These are phyloP conservation scores for Penicillium sp. DNA, from an alignment of 2,329 filamentous ascomycete genomes.

Conservation along the genomic window DNA sequence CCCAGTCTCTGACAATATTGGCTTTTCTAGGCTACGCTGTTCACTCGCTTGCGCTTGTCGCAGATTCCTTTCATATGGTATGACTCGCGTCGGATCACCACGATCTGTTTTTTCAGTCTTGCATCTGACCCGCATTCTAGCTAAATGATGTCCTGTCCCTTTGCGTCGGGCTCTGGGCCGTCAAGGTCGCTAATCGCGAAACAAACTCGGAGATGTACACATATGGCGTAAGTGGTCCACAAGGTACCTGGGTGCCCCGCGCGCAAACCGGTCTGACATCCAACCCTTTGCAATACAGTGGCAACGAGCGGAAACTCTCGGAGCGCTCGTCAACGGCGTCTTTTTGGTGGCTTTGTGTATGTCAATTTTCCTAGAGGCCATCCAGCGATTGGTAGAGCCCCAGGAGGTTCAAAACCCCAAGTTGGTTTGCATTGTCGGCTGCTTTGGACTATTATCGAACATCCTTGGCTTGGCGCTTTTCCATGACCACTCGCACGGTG, in stretches of 20 bases:
- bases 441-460: conserved; percentile 82
- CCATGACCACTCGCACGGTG: conserved; percentile 85
- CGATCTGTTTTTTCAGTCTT: not conserved
- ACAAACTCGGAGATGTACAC: conserved; percentile 86
- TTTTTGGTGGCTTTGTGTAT: conserved; percentile 96
- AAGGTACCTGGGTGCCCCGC: not conserved
- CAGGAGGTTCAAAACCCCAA: conserved; percentile 83
- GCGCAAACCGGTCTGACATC: conserved; percentile 17
- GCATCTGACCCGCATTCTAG: conserved; percentile 46
- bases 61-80: conserved; percentile 98
- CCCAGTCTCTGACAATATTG: conserved; percentile 11
- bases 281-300: conserved; percentile 59
- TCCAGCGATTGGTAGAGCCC: conserved; percentile 88
- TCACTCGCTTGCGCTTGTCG: conserved; percentile 88
- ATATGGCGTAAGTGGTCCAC: conserved; percentile 72
- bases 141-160: conserved; percentile 97
- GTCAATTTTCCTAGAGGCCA: conserved; percentile 92
- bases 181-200: conserved; percentile 81
- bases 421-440: conserved; percentile 88
- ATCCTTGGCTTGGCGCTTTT: conserved; percentile 86
- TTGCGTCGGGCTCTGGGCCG: conserved; percentile 90
- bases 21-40: conserved; percentile 69
- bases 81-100: conserved; percentile 32
- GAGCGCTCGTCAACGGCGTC: conserved; percentile 94
- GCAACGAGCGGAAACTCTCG: conserved; percentile 95